Conservation (phyloP, 1,284 basidiomycete genomes). For the Lentinula novae-zelandiae region DNA sequence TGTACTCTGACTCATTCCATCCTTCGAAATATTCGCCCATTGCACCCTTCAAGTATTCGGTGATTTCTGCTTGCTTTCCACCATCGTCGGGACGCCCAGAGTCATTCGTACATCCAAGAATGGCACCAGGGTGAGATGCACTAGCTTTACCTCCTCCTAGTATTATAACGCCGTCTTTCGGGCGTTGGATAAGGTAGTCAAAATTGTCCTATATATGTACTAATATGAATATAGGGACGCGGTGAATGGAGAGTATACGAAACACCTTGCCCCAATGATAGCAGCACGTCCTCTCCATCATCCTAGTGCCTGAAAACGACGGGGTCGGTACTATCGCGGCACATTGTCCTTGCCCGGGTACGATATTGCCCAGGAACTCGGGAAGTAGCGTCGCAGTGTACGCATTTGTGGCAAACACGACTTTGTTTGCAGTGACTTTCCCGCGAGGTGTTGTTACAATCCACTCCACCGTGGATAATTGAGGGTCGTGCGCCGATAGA, state of each 20-base stretch:
- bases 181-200: slow-evolving; percentile 9
- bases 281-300: background rate
- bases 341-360: slow-evolving; percentile 9
- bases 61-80: slow-evolving; percentile 2
- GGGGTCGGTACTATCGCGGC: slow-evolving; percentile 8
- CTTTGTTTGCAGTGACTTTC: slow-evolving; percentile 20
- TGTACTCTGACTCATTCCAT: background rate
- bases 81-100: background rate
- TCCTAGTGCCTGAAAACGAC: background rate
- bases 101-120: background rate
- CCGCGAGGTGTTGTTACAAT: slow-evolving; percentile 23
- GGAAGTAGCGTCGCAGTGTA: slow-evolving; percentile 26
- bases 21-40: slow-evolving; percentile 2
- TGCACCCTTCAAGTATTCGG: slow-evolving; percentile 2
- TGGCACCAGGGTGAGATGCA: background rate
- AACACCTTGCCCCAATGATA: background rate
- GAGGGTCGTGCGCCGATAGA: background rate
- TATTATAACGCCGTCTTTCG: slow-evolving; percentile 10
- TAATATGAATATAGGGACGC: background rate
- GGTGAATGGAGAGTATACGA: background rate
- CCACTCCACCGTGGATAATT: slow-evolving; percentile 11
- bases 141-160: slow-evolving; percentile 8
- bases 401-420: slow-evolving; percentile 36
- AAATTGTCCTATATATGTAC: background rate
- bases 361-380: slow-evolving; percentile 12